A percentile compares a stretch with the other conserved stretches of the same genome.
phyloP scores from a whole-genome alignment of 176 grass and related monocot species.

The Themeda triandra region DNA sequence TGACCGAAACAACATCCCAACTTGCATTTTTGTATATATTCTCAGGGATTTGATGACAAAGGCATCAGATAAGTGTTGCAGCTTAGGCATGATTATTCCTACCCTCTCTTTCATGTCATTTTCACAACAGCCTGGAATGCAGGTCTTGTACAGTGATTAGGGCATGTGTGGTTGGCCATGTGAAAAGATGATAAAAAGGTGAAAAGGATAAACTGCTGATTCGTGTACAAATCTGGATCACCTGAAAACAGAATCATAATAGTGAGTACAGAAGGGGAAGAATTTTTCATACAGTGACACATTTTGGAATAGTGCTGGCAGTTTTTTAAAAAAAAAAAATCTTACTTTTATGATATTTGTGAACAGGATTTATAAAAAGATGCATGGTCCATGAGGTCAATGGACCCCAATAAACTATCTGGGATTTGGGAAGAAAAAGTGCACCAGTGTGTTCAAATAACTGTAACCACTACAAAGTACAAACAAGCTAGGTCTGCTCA shows the following conservation, averaged over 20 bases:
- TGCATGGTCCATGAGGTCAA: background rate
- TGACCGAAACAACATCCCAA: background rate
- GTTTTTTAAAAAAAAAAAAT: background rate
- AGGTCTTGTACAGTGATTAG: background rate
- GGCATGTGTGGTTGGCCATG: background rate
- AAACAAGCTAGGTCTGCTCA: background rate
- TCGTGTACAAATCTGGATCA: background rate
- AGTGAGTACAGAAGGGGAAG: background rate
- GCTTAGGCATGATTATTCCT: background rate
- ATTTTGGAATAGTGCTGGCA: background rate
- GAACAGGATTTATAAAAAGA: background rate
- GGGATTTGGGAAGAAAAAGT: background rate
- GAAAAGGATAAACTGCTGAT: background rate
- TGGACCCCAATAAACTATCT: constrained; percentile 3
- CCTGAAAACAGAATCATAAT: background rate
- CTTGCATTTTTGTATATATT: background rate
- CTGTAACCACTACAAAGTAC: background rate
- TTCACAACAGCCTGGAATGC: background rate
- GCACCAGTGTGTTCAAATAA: background rate
- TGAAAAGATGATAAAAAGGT: background rate
- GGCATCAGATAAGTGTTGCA: background rate
- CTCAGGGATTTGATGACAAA: background rate
- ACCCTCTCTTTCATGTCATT: constrained; percentile 3
- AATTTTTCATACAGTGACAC: background rate
- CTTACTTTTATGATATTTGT: background rate